Percentiles rank a stretch among this genome's conserved stretches.
phyloP scores from a whole-genome alignment of 176 grass and related monocot species.

The Pharus latifolius region DNA sequence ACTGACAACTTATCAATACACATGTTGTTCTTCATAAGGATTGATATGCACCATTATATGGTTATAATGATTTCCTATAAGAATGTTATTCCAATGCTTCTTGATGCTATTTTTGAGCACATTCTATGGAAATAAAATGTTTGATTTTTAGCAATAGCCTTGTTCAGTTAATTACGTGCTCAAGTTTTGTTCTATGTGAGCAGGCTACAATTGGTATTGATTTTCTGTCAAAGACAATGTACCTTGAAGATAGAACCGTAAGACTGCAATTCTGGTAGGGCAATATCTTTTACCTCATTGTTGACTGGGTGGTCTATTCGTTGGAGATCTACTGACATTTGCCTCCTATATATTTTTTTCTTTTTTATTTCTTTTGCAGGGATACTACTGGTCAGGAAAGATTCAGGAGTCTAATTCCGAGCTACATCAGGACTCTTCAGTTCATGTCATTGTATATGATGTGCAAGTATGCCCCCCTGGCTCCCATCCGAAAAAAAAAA shows the following conservation, averaged over 20 bases:
- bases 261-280: slow-evolving; percentile 91
- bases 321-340: background rate
- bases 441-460: slow-evolving; percentile 94
- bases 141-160: background rate
- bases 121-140: background rate
- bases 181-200: slow-evolving; percentile 12
- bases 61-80: background rate
- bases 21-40: background rate
- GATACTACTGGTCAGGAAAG: slow-evolving; percentile 96
- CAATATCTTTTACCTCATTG: background rate
- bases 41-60: background rate
- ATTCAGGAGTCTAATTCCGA: slow-evolving; percentile 96
- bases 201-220: slow-evolving; percentile 97
- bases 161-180: background rate
- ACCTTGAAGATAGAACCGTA: slow-evolving; percentile 91
- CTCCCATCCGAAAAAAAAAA: no score
- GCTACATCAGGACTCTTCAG: slow-evolving; percentile 97
- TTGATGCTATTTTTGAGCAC: background rate
- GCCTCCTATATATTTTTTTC: background rate
- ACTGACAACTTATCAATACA: background rate
- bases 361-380: slow-evolving; percentile 44
- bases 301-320: background rate
- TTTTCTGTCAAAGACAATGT: slow-evolving; percentile 94
- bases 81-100: background rate
- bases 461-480: slow-evolving; percentile 81